Conservation (phyloP, 257 asterid species). For the Solanum chiquidenum region DNA sequence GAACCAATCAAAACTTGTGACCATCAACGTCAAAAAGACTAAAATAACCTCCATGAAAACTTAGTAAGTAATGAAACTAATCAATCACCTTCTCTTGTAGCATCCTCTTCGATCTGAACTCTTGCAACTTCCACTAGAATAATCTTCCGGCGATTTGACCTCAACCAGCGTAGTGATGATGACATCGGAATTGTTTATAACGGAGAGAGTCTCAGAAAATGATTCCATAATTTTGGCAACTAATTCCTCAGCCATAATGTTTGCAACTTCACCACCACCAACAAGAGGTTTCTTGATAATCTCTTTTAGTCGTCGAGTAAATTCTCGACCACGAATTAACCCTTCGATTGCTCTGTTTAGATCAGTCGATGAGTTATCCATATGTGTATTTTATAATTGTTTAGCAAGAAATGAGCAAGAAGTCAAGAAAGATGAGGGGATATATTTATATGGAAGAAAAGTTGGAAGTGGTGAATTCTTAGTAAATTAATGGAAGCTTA, state of each 20-base stretch:
- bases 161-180: not conserved
- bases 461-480: not conserved
- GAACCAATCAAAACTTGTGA: not conserved
- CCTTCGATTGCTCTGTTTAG: slow-evolving; percentile 21
- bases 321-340: slow-evolving; percentile 36
- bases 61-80: not conserved
- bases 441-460: not conserved
- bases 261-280: not conserved
- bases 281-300: slow-evolving; percentile 6
- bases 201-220: slow-evolving; percentile 26
- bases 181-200: slow-evolving; percentile 15
- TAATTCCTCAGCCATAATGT: slow-evolving; percentile 9
- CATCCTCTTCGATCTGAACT: slow-evolving; percentile 51
- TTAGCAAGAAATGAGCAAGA: not conserved
- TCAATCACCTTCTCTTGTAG: slow-evolving; percentile 46
- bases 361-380: not conserved
- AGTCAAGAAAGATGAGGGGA: not conserved
- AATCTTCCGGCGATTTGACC: slow-evolving; percentile 23
- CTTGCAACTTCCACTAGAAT: slow-evolving; percentile 33
- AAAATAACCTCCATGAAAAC: not conserved
- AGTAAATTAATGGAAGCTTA: slow-evolving; percentile 3
- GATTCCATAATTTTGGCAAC: slow-evolving; percentile 26
- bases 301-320: slow-evolving; percentile 25
- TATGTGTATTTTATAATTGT: not conserved
- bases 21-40: not conserved